Base-by-base conservation (phyloP, 805 yeast species). In the Starmerella gropengiesseri region DNA sequence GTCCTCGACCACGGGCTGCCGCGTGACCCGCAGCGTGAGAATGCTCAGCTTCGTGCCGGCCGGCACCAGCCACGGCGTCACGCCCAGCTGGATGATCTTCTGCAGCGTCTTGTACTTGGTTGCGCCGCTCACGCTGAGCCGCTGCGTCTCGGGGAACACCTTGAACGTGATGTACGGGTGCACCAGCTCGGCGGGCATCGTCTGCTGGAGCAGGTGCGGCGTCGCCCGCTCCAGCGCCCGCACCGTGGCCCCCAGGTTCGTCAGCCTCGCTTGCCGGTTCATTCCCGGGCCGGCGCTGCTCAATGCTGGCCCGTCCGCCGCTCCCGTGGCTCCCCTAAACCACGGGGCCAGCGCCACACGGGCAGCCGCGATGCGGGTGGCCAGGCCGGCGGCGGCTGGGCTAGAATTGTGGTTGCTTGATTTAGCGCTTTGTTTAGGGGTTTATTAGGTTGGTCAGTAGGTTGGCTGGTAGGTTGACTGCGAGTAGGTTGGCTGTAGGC, bases 61-160 rank as follows among this genome's bases (percentile, higher is more conserved):
- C 12, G 63, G 61, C 14, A 60, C 48, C 25, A 60, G 50, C 40
- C 60, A 44, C 12, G 55, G 50, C 13, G 55, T 44, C 26, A 54
- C 55, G 9, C 51, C 46, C 31, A 55, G 37, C 39, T 59, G 64
- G 17, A 60, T 44, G 31, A 57, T 46, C 39, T 51, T 50, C 39
- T 54, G 50, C 12, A 55, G 43, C 12, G 60, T 49, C 14, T 39
- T 42, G 46, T 59, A 60, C 12, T 59, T 51, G 3, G 45, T 41
- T 17, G 50, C 30, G n/a, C 64, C 64, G 28, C 40, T 43, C 23
- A 59, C 55, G 16, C 45, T 43, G 13, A 61, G 53, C 37, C 48
- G 49, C 33, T 53, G 60, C 7, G 56, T 41, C 40, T 55, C 60
- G 23, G 64, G 64, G 36, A 57, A 50, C 16, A 60, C 35, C 22